Conservation (phyloP, 2,329 filamentous ascomycete species). For the Sporothrix luriei region DNA sequence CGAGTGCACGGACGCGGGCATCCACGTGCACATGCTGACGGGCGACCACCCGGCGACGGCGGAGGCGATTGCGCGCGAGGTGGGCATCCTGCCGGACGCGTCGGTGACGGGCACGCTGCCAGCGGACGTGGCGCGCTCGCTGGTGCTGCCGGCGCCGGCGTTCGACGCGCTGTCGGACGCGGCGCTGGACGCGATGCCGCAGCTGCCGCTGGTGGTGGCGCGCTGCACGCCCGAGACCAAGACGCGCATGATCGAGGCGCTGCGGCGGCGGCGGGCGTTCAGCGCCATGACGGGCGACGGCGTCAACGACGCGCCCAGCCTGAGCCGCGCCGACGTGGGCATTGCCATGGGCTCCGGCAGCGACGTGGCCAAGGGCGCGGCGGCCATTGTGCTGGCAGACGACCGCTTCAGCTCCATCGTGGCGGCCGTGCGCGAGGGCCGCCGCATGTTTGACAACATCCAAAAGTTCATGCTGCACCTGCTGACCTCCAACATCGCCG, state of each 20-base stretch:
- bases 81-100: conserved; percentile 72
- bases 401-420: conserved; percentile 89
- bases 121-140: conserved; percentile 48
- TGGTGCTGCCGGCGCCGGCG: conserved; percentile 74
- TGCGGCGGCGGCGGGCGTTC: conserved; percentile 74
- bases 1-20: conserved; percentile 71
- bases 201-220: conserved; percentile 78
- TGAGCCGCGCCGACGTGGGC: conserved; percentile 79
- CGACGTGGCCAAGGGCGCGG: conserved; percentile 81
- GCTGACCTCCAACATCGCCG: conserved; percentile 78
- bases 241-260: conserved; percentile 85
- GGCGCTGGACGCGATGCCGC: conserved; percentile 73
- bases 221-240: conserved; percentile 85
- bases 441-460: conserved; percentile 85
- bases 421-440: conserved; percentile 77
- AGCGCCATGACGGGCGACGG: conserved; percentile 89
- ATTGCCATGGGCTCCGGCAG: conserved; percentile 90
- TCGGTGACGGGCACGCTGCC: conserved; percentile 64
- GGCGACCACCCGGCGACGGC: conserved; percentile 81
- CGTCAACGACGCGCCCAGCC: conserved; percentile 81
- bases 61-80: conserved; percentile 74
- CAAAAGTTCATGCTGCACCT: conserved; percentile 84
- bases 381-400: conserved; percentile 80
- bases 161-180: conserved; percentile 76
- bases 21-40: conserved; percentile 81